These are phyloP conservation scores for Prasinococcaceae sp. DNA, from an alignment of 139 green algal genomes.

Conservation along the genomic window DNA sequence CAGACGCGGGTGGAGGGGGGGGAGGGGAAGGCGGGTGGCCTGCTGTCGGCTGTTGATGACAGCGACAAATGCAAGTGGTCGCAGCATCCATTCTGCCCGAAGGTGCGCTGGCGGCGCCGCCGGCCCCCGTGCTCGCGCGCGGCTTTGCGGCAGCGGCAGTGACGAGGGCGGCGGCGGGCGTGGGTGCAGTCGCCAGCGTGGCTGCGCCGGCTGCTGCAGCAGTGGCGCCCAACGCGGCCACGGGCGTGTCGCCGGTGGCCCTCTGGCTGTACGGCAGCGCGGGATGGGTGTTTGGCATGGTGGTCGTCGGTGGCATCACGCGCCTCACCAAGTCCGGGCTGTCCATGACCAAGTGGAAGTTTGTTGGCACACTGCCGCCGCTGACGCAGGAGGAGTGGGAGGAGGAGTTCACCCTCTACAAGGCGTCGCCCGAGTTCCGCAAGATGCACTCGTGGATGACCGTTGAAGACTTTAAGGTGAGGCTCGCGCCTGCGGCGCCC, in stretches of 20 bases:
- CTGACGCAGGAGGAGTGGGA: slow-evolving; percentile 30
- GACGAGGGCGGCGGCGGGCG: too few relatives aligned
- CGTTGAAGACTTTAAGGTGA: background rate
- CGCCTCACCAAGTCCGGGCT: slow-evolving; percentile 87
- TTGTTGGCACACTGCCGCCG: slow-evolving; percentile 63
- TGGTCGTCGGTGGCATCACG: slow-evolving; percentile 90
- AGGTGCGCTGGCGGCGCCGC: too few relatives aligned
- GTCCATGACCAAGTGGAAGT: slow-evolving; percentile 99
- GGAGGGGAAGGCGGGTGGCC: too few relatives aligned
- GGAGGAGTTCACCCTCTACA: slow-evolving; percentile 85
- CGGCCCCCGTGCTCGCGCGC: too few relatives aligned
- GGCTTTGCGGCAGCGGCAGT: too few relatives aligned
- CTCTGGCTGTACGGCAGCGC: slow-evolving; percentile 65
- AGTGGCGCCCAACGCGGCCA: too few relatives aligned
- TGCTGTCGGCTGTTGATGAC: too few relatives aligned
- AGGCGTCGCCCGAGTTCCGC: slow-evolving; percentile 69
- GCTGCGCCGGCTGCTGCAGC: too few relatives aligned
- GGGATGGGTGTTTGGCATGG: slow-evolving; percentile 85
- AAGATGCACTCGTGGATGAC: background rate
- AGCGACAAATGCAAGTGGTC: too few relatives aligned
- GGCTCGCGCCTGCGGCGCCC: background rate
- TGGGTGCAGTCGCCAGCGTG: too few relatives aligned
- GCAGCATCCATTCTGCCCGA: too few relatives aligned
- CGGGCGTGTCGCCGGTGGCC: slow-evolving; percentile 34
- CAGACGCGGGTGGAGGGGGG: too few relatives aligned